Base-by-base conservation (phyloP, 1,284 basidiomycete genomes). In the Lignosus rhinocerotis region DNA sequence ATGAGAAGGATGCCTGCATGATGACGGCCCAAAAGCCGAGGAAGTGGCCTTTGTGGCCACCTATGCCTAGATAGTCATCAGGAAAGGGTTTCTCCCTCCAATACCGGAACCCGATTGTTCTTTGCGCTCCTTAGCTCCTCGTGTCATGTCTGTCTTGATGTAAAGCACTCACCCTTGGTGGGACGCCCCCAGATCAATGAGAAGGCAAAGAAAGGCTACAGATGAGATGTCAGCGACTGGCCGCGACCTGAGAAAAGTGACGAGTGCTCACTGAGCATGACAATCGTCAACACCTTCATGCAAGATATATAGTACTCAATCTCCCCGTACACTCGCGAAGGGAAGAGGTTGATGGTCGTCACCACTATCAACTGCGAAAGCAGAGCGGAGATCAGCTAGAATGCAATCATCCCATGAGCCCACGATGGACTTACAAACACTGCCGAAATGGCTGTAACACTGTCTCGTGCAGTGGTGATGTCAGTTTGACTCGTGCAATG, bases 311-410 rank as follows among this genome's bases (percentile, higher is more conserved):
- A 75, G 58, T 74, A 76, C 54, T 76, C 77, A 45, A 78, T 70
- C 56, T 73, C 72, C 33, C 73, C 75, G 33, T 71, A 72, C 6
- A 67, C 59, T 5, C 66, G 57, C 0, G 71, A 71, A 1, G 69
- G 63, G 38, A 72, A 69, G 43, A 65, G 67, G 56, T 72, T 71
- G 50, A 71, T 58, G 0, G 51, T 51, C 62, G 92, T 76, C 60
- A 85, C 88, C 53, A 94, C 75, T 0, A 85, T 76, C 56, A 95
- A 86, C 92, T 92, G 90, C 31, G 75, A 80, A n/a, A 82, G 83
- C 82, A 45, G 9, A 16, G 2, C n/a, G 11, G 2, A 3, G 14
- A 3, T 30, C 43, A 45, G 30, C 10, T 9, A 3, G 11, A 44
- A 25, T 30, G 21, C 25, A 10, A 12, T 39, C 7, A n/a, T 11